phyloP scores from a whole-genome alignment of 1,139 yeast species.

The Lodderomyces pseudojiufengensis region DNA sequence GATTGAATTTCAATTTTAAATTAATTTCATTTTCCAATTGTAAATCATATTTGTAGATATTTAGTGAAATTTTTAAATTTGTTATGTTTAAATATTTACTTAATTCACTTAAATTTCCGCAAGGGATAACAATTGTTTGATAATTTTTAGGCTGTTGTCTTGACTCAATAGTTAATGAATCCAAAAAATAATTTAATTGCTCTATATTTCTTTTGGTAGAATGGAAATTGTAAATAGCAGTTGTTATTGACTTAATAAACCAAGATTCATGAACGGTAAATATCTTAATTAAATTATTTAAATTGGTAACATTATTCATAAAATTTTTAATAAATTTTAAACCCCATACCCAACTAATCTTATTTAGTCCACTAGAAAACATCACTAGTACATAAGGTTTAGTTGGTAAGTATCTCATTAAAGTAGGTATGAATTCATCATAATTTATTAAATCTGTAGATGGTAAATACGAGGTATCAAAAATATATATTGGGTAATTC shows the following conservation, averaged over 20 bases:
- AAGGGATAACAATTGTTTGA: slow-evolving; percentile 19
- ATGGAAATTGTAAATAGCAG: slow-evolving; percentile 56
- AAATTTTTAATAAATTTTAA: slow-evolving; percentile 69
- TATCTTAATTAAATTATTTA: slow-evolving; percentile 49
- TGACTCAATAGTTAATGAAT: slow-evolving; percentile 20
- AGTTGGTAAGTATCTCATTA: slow-evolving; percentile 45
- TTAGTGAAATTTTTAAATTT: slow-evolving; percentile 68
- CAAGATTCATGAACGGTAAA: slow-evolving; percentile 90
- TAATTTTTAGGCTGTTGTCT: slow-evolving; percentile 3
- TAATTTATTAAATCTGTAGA: slow-evolving; percentile 45
- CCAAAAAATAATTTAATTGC: slow-evolving; percentile 28
- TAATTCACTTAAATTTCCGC: slow-evolving; percentile 58
- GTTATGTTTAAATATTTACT: slow-evolving; percentile 71
- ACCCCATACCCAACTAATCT: slow-evolving; percentile 73
- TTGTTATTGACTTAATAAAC: slow-evolving; percentile 79
- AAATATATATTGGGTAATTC: slow-evolving; percentile 62
- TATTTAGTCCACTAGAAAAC: slow-evolving; percentile 75
- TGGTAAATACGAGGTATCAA: slow-evolving; percentile 76
- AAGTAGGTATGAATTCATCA: slow-evolving; percentile 39
- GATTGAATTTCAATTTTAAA: slow-evolving; percentile 19
- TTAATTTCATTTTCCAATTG: slow-evolving; percentile 25
- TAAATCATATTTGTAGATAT: slow-evolving; percentile 54
- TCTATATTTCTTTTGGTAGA: slow-evolving; percentile 32
- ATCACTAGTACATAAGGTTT: slow-evolving; percentile 62
- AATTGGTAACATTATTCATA: slow-evolving; percentile 45